These are phyloP conservation scores for Leccinum ponderosum DNA, from an alignment of 1,284 basidiomycete species.

Conservation along the genomic window DNA sequence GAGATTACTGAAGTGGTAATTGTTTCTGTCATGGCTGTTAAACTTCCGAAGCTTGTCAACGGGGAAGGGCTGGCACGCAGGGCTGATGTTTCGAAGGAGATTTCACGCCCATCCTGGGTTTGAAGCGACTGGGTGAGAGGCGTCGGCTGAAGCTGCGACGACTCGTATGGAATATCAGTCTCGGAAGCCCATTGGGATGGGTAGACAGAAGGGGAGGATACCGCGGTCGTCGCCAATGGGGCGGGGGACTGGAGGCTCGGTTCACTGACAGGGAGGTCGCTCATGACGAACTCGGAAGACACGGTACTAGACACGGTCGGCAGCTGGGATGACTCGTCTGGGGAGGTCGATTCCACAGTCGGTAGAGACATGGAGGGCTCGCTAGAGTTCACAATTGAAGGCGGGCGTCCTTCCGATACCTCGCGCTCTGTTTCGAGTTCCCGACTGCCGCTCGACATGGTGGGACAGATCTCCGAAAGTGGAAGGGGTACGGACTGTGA, in stretches of 20 bases:
- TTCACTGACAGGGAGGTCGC: constrained; percentile 30
- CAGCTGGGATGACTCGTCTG: constrained; percentile 20
- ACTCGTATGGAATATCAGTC: constrained; percentile 68
- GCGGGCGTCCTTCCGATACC: constrained; percentile 7
- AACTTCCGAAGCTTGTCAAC: constrained; percentile 33
- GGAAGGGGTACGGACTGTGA: constrained; percentile 45
- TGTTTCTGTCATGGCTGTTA: constrained; percentile 39
- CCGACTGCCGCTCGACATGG: constrained; percentile 21
- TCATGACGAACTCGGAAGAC: constrained; percentile 34
- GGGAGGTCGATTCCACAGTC: constrained; percentile 25
- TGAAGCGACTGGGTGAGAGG: constrained; percentile 61
- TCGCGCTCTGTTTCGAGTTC: constrained; percentile 28
- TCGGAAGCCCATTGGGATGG: constrained; percentile 55
- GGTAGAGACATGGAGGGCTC: constrained; percentile 27
- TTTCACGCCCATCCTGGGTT: constrained; percentile 57
- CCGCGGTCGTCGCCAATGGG: constrained; percentile 24
- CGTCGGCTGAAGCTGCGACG: constrained; percentile 66
- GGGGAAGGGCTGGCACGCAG: constrained; percentile 50
- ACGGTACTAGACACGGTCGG: constrained; percentile 27
- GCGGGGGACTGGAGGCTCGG: constrained; percentile 20
- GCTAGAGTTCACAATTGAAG: constrained; percentile 22
- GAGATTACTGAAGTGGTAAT: constrained; percentile 30
- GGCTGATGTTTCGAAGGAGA: constrained; percentile 62
- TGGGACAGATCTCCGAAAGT: constrained; percentile 39
- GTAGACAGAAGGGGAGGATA: constrained; percentile 39